phyloP scores from a whole-genome alignment of 306 rosid genomes.

The Carpinus viminea region DNA sequence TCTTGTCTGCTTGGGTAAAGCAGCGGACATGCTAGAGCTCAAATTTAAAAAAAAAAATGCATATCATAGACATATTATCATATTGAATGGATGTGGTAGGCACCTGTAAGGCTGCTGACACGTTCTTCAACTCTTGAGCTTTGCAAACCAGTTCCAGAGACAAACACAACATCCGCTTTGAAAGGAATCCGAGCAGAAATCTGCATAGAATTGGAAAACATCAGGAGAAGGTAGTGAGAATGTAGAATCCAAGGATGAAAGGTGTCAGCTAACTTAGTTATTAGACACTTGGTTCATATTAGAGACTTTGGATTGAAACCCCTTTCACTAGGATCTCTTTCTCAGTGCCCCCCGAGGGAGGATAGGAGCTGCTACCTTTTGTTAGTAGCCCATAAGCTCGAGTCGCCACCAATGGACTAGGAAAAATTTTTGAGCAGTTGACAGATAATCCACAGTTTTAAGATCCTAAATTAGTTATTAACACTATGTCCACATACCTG shows the following conservation, averaged over 20 bases:
- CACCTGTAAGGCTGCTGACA: slow-evolving; percentile 80
- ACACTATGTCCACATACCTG: slow-evolving; percentile 57
- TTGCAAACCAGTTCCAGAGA: slow-evolving; percentile 65
- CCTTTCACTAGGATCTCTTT: background rate
- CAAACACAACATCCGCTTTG: slow-evolving; percentile 64
- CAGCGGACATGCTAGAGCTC: background rate
- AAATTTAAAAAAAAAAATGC: slow-evolving; percentile 7
- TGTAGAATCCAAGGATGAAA: slow-evolving; percentile 20
- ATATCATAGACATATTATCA: slow-evolving; percentile 18
- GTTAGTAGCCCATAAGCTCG: background rate
- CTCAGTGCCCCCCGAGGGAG: background rate
- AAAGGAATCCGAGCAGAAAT: slow-evolving; percentile 78
- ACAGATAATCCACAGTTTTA: background rate
- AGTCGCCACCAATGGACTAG: background rate
- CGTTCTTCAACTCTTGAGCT: slow-evolving; percentile 64
- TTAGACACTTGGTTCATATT: background rate
- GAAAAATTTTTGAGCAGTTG: background rate
- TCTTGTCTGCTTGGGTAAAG: background rate
- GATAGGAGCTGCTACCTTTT: background rate
- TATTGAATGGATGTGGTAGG: slow-evolving; percentile 18
- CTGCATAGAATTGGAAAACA: slow-evolving; percentile 42
- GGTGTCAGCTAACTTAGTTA: background rate
- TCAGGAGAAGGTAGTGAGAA: slow-evolving; percentile 11
- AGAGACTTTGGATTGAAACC: background rate
- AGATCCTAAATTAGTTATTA: background rate